Conservation (phyloP, 2,329 filamentous ascomycete genomes). For the Penicillium italicum region DNA sequence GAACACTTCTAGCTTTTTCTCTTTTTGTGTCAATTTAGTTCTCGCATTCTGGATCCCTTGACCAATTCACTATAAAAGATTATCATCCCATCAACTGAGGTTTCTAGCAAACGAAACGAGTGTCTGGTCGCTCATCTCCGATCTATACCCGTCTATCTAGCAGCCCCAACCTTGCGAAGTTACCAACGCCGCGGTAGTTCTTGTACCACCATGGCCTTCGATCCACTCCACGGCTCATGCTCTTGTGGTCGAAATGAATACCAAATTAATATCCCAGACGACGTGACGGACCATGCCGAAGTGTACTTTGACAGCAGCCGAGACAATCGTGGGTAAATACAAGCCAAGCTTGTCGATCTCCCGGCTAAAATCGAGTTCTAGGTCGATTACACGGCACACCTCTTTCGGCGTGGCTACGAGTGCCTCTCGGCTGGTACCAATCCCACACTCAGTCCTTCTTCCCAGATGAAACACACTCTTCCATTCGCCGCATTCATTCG, state of each 20-base stretch:
- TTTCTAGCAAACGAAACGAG: not conserved
- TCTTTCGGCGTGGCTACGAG: constrained; percentile 74
- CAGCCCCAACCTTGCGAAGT: not conserved
- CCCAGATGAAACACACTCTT: constrained; percentile 67
- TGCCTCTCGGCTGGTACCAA: constrained; percentile 77
- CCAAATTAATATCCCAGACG: constrained; percentile 64
- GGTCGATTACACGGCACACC: constrained; percentile 65
- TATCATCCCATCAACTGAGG: not conserved
- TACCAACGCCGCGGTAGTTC: constrained; percentile 4
- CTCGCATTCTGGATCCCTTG: not conserved
- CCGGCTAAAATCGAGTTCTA: constrained; percentile 31
- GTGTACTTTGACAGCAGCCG: constrained; percentile 72
- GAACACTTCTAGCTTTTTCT: constrained; percentile 9
- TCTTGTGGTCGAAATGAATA: constrained; percentile 85
- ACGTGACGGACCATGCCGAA: constrained; percentile 55
- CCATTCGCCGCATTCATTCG: constrained; percentile 66
- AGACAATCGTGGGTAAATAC: constrained; percentile 64
- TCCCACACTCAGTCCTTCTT: constrained; percentile 72
- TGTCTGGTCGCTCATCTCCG: not conserved
- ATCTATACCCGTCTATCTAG: not conserved
- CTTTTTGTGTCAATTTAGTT: not conserved
- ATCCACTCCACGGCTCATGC: constrained; percentile 70
- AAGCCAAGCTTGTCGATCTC: constrained; percentile 3
- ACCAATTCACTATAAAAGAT: not conserved
- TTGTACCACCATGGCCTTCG: constrained; percentile 26